phyloP scores from a whole-genome alignment of 2,329 filamentous ascomycete species.

The Leptosphaerulina australis region DNA sequence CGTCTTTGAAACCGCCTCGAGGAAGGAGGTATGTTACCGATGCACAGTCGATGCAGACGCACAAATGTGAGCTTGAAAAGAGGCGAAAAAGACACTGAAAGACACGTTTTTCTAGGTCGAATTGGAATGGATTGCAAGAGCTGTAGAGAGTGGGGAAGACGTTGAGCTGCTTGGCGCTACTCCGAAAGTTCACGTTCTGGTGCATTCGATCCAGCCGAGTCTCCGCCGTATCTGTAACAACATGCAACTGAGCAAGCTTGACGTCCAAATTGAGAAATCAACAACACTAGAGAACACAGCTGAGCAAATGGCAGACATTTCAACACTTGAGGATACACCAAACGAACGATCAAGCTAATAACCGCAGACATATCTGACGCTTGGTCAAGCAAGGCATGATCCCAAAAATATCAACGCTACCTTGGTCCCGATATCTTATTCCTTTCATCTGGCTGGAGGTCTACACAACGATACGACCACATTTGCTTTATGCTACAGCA shows the following conservation, averaged over 20 bases:
- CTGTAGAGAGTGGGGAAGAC: slow-evolving; percentile 8
- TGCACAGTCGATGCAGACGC: not conserved
- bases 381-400: too few relatives aligned
- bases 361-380: too few relatives aligned
- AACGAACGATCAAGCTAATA: too few relatives aligned
- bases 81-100: not conserved
- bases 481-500: too few relatives aligned
- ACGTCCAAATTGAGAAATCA: too few relatives aligned
- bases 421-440: too few relatives aligned
- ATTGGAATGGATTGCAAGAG: not conserved
- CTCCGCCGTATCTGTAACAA: not conserved
- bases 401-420: too few relatives aligned
- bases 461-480: too few relatives aligned
- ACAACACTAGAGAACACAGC: too few relatives aligned
- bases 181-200: slow-evolving; percentile 17
- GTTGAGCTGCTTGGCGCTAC: slow-evolving; percentile 16
- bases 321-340: too few relatives aligned
- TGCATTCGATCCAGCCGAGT: slow-evolving; percentile 16
- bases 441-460: too few relatives aligned
- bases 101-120: not conserved
- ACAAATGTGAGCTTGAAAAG: not conserved
- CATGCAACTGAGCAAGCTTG: not conserved
- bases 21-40: not conserved
- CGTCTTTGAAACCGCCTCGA: not conserved
- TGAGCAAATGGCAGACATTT: too few relatives aligned